These are phyloP conservation scores for Peniophora sp. DNA, from an alignment of 1,284 basidiomycete species.

Conservation along the genomic window DNA sequence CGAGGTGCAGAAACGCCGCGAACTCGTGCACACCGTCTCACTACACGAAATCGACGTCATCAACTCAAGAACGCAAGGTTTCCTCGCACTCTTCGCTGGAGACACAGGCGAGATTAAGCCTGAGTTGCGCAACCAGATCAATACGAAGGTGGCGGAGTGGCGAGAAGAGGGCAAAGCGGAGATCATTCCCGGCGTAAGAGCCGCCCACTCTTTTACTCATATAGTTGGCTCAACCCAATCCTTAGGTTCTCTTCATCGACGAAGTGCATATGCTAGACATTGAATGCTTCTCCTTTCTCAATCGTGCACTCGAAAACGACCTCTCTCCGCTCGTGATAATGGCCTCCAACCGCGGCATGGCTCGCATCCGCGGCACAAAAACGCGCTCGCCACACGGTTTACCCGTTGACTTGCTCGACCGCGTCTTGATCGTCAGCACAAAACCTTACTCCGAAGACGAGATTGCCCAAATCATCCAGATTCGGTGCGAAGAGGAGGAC, in stretches of 20 bases:
- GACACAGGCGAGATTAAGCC: conserved; percentile 99
- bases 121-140: conserved; percentile 93
- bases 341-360: conserved; percentile 95
- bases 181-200: conserved; percentile 83
- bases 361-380: conserved; percentile 91
- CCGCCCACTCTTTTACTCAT: conserved; percentile 2
- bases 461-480: conserved; percentile 87
- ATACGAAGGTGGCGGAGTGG: conserved; percentile 96
- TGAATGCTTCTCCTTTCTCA: conserved; percentile 98
- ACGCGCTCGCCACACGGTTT: conserved; percentile 93
- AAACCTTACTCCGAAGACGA: conserved; percentile 83
- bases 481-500: conserved; percentile 95
- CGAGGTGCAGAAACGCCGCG: conserved; percentile 94
- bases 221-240: neutral
- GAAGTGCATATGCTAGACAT: conserved; percentile 99
- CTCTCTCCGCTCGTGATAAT: conserved; percentile 95
- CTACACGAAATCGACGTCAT: conserved; percentile 99
- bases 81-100: conserved; percentile 72
- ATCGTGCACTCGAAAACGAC: conserved; percentile 91
- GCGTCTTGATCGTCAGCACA: conserved; percentile 93
- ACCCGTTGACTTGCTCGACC: conserved; percentile 90
- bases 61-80: conserved; percentile 95
- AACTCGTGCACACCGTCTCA: conserved; percentile 95
- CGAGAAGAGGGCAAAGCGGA: conserved; percentile 98
- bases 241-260: conserved; percentile 83